These are phyloP conservation scores for Colletotrichum scovillei DNA, from an alignment of 2,329 filamentous ascomycete species.

Conservation along the genomic window DNA sequence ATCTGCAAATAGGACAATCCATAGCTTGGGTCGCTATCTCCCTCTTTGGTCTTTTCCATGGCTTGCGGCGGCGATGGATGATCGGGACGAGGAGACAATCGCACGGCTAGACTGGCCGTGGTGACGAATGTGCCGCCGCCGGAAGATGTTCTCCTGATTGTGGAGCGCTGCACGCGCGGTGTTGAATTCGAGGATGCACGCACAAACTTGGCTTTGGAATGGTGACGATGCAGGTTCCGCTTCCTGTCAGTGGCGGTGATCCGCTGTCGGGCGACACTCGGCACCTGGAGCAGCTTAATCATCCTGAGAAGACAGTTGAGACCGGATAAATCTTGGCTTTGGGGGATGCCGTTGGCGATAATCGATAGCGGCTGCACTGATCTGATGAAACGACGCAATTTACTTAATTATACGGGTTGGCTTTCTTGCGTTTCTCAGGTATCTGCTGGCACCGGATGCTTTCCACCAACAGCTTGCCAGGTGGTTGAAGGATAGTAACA, in stretches of 20 bases:
- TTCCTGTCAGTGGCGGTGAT: not conserved
- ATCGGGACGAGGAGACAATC: not conserved
- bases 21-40: not conserved
- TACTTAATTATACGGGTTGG: not conserved
- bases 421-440: not conserved
- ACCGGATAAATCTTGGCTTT: conserved; percentile 15
- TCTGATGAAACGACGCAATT: conserved; percentile 26
- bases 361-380: conserved; percentile 18
- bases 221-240: conserved; percentile 1
- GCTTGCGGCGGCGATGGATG: not conserved
- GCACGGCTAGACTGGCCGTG: not conserved
- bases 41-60: not conserved
- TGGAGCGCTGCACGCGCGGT: conserved; percentile 14
- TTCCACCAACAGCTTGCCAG: not conserved
- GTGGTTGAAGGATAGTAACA: not conserved
- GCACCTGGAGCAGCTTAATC: conserved; percentile 9
- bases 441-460: not conserved
- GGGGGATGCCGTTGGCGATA: not conserved
- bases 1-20: not conserved
- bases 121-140: conserved; percentile 16
- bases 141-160: not conserved
- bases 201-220: conserved; percentile 14
- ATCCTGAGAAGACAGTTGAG: conserved; percentile 8
- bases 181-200: conserved; percentile 13
- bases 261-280: not conserved